Percentiles rank a stretch among this genome's conserved stretches.
phyloP scores from a whole-genome alignment of 345 rosid genomes.

The Eucalyptus regnans region DNA sequence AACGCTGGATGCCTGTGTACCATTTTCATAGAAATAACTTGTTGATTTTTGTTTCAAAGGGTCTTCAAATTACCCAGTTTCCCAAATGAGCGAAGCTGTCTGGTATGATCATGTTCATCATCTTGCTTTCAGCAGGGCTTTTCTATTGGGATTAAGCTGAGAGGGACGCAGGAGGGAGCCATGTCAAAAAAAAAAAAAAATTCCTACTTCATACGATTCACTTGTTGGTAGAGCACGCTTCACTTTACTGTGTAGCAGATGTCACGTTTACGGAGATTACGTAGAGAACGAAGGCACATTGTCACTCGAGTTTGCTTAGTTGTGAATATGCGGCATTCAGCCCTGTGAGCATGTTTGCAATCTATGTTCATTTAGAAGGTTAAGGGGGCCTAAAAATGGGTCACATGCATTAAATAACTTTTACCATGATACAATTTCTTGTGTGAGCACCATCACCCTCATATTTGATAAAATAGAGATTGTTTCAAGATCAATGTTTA shows the following conservation, averaged over 20 bases:
- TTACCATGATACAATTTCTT: not conserved
- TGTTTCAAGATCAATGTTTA: not conserved
- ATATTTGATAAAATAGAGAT: not conserved
- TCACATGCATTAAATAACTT: not conserved
- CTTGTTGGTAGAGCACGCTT: not conserved
- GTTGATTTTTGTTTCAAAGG: not conserved
- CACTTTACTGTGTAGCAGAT: not conserved
- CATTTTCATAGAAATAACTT: not conserved
- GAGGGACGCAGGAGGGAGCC: not conserved
- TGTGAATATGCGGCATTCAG: not conserved
- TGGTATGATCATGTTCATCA: not conserved
- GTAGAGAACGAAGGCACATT: not conserved
- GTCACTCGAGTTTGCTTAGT: not conserved
- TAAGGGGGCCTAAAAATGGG: not conserved
- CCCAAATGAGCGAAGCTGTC: not conserved
- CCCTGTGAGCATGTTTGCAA: not conserved
- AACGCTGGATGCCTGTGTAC: not conserved
- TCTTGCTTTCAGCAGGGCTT: not conserved
- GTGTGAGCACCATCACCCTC: not conserved
- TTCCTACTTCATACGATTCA: not conserved
- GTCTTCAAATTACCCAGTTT: not conserved
- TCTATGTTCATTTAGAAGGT: not conserved
- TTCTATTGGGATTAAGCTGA: not conserved
- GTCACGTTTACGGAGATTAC: not conserved
- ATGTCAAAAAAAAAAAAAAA: not conserved